Percentiles rank a stretch among this genome's conserved stretches.
phyloP scores from a whole-genome alignment of 2,329 filamentous ascomycete genomes.

The Amesomyces nigricolor region DNA sequence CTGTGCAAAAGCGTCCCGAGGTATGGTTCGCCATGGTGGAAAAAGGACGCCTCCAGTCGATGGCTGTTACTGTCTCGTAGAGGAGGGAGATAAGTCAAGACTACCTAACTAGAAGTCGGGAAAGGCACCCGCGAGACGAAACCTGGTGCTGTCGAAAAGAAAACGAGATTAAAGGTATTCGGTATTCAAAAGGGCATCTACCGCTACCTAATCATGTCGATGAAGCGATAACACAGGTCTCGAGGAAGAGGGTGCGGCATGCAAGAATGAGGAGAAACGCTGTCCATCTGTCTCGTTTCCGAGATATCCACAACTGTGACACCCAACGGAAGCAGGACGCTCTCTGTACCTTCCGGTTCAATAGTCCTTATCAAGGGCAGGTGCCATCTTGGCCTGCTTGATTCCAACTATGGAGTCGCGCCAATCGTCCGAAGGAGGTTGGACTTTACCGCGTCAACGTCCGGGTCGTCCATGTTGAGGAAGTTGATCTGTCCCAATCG shows the following conservation, averaged over 20 bases:
- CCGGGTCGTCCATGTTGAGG: constrained; percentile 54
- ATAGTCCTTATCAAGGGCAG: background rate
- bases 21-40: background rate
- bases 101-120: background rate
- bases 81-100: background rate
- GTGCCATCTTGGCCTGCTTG: background rate
- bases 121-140: background rate
- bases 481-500: constrained; percentile 55
- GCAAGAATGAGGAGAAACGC: background rate
- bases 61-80: background rate
- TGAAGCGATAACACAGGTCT: constrained; percentile 7
- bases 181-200: constrained; percentile 12
- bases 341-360: background rate
- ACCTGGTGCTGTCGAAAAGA: background rate
- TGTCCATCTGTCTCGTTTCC: background rate
- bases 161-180: background rate
- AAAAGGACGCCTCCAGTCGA: background rate
- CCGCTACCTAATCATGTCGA: constrained; percentile 14
- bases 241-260: background rate
- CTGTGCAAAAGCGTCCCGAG: background rate
- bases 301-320: background rate
- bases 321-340: background rate
- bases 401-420: constrained; percentile 15
- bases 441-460: constrained; percentile 53
- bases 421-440: constrained; percentile 51